Base-by-base conservation (phyloP, 2,329 filamentous ascomycete species). In the Ascochyta clinopodiicola region DNA sequence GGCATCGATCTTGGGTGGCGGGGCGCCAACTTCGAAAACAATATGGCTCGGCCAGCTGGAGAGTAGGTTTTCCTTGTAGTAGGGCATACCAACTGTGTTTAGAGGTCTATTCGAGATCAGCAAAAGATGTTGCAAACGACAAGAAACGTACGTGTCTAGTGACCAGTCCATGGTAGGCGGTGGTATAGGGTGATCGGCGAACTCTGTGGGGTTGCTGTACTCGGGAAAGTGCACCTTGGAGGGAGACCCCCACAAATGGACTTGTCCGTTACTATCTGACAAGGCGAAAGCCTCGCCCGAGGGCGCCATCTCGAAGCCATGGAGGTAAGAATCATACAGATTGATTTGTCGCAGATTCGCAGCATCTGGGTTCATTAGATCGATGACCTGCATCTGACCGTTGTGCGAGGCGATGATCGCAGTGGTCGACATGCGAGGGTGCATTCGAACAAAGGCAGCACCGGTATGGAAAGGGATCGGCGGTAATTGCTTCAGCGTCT, bases 401-500 rank as follows among this genome's bases (percentile, higher is more conserved):
- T 87, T 90, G 69, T 96, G 92, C 2, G 94, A 96, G 25, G 93
- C 88, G 44, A 99, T 91, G 57, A 99, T 93, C 67, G 91, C 94
- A 0, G 96, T 98, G 0, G 95, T 97, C 19, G 92, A 89, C 85
- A 99, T 90, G 67, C 92, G 89, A 1, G 96, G 95, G 74, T 99
- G 95, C 90, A 99, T 95, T 55, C 95, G 88, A 37, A 97, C 93
- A 78, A 92, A 96, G 32, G 95, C 94, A 34, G 94, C 95, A 9
- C 95, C 92, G 2, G 92, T 89, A 53, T 95, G 94, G 56, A 88
- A 99, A 0, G 95, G 91, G 37, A 99, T 94, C 0, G 95, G 95
- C 4, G 92, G 89, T 71, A 97, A 86, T 21, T 92, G 92, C 17
- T 86, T 85, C 79, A 97, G 85, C 40, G 92, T 95, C 77, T 96